phyloP scores from a whole-genome alignment of 2,329 filamentous ascomycete genomes.

The Pezizomycotina sp. region DNA sequence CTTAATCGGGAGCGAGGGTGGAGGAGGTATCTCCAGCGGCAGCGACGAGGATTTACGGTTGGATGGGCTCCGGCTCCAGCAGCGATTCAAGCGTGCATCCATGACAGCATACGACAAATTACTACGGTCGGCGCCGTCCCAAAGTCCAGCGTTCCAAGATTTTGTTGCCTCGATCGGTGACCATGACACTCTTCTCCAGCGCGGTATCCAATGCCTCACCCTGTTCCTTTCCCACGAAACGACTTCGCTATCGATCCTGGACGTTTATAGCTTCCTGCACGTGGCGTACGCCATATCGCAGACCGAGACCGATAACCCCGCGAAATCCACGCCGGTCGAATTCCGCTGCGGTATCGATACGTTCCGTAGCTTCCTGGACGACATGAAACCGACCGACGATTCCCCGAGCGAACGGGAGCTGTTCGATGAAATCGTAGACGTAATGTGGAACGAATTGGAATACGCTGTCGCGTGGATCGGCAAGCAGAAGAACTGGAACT shows the following conservation, averaged over 20 bases:
- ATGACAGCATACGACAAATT: constrained; percentile 16
- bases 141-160: constrained; percentile 12
- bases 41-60: no score
- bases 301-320: constrained; percentile 10
- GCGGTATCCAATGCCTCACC: constrained; percentile 10
- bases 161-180: constrained; percentile 14
- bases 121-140: constrained; percentile 4
- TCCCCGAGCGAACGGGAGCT: constrained; percentile 17
- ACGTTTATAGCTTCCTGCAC: constrained; percentile 18
- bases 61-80: no score
- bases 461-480: constrained; percentile 17
- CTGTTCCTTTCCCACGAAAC: constrained; percentile 15
- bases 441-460: constrained; percentile 19
- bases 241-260: constrained; percentile 10
- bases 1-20: no score
- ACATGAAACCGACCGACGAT: constrained; percentile 8
- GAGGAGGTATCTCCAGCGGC: no score
- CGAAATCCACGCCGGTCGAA: constrained; percentile 11
- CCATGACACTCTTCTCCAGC: constrained; percentile 11
- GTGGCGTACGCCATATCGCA: constrained; percentile 18
- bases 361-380: constrained; percentile 13
- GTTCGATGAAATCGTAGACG: constrained; percentile 15
- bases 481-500: constrained; percentile 16
- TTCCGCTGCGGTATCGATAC: constrained; percentile 14
- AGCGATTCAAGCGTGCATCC: constrained; percentile 10